Base-by-base conservation (phyloP, 164 flowering plant genomes). In the Macadamia integrifolia region DNA sequence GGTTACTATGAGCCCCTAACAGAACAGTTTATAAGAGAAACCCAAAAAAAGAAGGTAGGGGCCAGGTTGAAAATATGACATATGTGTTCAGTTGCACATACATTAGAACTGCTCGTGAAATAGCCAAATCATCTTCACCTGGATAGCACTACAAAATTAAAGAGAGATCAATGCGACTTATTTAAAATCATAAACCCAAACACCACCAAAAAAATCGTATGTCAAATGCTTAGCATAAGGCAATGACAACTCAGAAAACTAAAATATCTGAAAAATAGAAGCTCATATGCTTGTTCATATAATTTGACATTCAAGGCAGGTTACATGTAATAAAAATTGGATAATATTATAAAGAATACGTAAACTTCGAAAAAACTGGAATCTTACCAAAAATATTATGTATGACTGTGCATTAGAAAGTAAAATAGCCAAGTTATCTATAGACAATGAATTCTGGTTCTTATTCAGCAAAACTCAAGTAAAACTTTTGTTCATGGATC, bases 51-150 rank as follows among this genome's bases (percentile, higher is more conserved):
- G 18, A 53, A 35, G 53, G 30, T 35, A 42, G 31, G 43, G 9
- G 61, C 32, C 43, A 31, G 60, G 49, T 10, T 12, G 55, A 64
- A 60, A 5, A 28, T 32, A 31, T 11, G 52, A 15, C 50, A 35
- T 46, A 35, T 46, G 50, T 11, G 15, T 52, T 69, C 32, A 44
- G 61, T 59, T 32, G 32, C 43, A 69, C 93, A 90, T 77, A 94
- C 98, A 87, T 82, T 67, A 94, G 80, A 74, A 87, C 76, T 60
- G 92, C 98, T 46, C 98, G 83, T 48, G 91, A 93, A 82, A 94
- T 85, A 61, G 99, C 98, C 79, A 94, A 32, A 74, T 94, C 99
- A 85, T 89, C 99, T 85, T 94, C 99, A 67, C 96, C 99, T 30
- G 98, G 96, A 83, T 92, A 94, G 78, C 99, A 94, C 99, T 93